phyloP scores from a whole-genome alignment of 1,139 yeast genomes.

The Candida tropicalis region DNA sequence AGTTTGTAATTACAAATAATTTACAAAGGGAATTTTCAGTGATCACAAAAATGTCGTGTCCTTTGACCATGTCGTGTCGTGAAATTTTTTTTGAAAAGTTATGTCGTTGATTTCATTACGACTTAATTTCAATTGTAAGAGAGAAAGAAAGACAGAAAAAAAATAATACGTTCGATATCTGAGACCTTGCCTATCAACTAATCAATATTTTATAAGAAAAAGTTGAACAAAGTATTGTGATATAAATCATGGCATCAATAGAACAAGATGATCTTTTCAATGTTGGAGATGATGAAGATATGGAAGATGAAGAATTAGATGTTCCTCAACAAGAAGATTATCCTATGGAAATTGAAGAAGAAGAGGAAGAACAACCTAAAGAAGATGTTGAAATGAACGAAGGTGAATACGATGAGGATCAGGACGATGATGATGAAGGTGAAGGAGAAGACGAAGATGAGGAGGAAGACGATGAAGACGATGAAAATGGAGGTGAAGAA shows the following conservation, averaged over 20 bases:
- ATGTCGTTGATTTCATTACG: neutral
- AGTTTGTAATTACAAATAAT: no score
- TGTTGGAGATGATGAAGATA: conserved; percentile 25
- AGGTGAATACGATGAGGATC: conserved; percentile 32
- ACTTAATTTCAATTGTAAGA: neutral
- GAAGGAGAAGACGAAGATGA: conserved; percentile 30
- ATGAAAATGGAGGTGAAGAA: conserved; percentile 21
- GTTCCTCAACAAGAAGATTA: conserved; percentile 23
- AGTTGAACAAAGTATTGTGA: no score
- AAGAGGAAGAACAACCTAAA: conserved; percentile 18
- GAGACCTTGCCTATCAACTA: conserved; percentile 1
- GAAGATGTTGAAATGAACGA: conserved; percentile 11
- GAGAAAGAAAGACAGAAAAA: neutral
- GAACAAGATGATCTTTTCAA: conserved; percentile 30
- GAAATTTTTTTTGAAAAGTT: conserved; percentile 1
- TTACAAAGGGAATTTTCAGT: no score
- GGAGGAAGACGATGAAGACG: conserved; percentile 25
- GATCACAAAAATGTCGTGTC: no score
- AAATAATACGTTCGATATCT: neutral
- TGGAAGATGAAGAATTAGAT: conserved; percentile 22
- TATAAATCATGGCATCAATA: conserved; percentile 23
- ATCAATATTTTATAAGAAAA: no score
- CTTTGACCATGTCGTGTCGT: no score
- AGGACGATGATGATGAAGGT: conserved; percentile 29
- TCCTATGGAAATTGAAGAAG: conserved; percentile 25